These are phyloP conservation scores for Nectriaceae sp. DNA, from an alignment of 2,329 filamentous ascomycete genomes.

Conservation along the genomic window DNA sequence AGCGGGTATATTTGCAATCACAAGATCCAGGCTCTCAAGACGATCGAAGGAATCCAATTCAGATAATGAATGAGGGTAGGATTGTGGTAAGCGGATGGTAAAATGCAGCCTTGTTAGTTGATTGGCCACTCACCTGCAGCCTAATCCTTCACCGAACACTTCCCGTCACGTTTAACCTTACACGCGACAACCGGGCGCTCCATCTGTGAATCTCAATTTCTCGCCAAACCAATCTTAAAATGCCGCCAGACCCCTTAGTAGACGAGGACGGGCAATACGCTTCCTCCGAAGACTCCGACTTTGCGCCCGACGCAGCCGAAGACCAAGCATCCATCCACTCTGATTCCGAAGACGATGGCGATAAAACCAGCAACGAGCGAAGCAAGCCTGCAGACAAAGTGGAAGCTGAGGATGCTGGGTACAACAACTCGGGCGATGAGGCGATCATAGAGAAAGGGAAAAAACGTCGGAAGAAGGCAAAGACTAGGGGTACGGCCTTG, in stretches of 20 bases:
- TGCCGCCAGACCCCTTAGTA: slow-evolving; percentile 43
- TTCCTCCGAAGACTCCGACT: slow-evolving; percentile 74
- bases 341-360: slow-evolving; percentile 47
- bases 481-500: slow-evolving; percentile 34
- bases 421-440: slow-evolving; percentile 74
- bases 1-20: too few species aligned
- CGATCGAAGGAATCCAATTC: too few species aligned
- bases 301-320: slow-evolving; percentile 60
- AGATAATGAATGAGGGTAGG: too few species aligned
- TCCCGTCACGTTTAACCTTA: slow-evolving; percentile 1
- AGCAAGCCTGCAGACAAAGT: slow-evolving; percentile 17
- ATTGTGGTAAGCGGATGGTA: too few species aligned
- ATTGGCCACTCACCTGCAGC: slow-evolving; percentile 21
- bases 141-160: slow-evolving; percentile 10
- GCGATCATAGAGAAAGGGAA: slow-evolving; percentile 65
- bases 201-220: background rate
- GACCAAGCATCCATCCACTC: slow-evolving; percentile 51
- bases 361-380: slow-evolving; percentile 29
- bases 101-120: slow-evolving; percentile 3
- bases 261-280: slow-evolving; percentile 62
- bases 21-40: too few species aligned
- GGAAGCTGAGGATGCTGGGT: slow-evolving; percentile 47
- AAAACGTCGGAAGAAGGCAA: slow-evolving; percentile 51
- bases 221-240: slow-evolving; percentile 21
- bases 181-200: too few species aligned